Percentiles rank a stretch among this genome's conserved stretches.
Evolutionary conservation across 768 basidiomycete species (phyloP).

Genomic region (Boletus subparvulus): DNA sequence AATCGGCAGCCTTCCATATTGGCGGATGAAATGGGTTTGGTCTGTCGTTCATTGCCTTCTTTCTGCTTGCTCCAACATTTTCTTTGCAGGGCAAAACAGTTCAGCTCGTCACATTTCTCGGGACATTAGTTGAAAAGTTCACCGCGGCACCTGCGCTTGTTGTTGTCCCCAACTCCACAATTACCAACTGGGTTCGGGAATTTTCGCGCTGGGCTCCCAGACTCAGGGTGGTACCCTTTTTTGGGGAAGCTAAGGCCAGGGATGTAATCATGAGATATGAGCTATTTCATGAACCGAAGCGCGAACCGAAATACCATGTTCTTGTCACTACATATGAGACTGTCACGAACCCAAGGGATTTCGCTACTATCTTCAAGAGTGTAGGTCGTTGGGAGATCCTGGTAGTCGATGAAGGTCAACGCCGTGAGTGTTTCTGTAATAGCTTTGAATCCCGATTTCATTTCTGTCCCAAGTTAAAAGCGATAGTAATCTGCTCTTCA

Average conservation of each 20-base stretch:
- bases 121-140: constrained; percentile 54
- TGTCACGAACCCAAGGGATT: constrained; percentile 68
- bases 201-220: constrained; percentile 74
- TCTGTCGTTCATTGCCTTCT: constrained; percentile 31
- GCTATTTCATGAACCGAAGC: constrained; percentile 58
- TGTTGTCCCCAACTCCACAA: constrained; percentile 94
- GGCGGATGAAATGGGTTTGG: constrained; percentile 97
- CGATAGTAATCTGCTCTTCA: constrained; percentile 77
- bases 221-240: constrained; percentile 79
- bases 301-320: constrained; percentile 76
- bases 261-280: constrained; percentile 83
- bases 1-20: constrained; percentile 80
- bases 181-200: constrained; percentile 94
- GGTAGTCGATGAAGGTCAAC: constrained; percentile 91
- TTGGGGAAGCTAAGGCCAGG: constrained; percentile 76
- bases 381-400: constrained; percentile 93
- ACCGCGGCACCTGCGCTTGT: constrained; percentile 78
- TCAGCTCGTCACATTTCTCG: constrained; percentile 85
- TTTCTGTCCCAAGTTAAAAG: constrained; percentile 65
- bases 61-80: constrained; percentile 6
- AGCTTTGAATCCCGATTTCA: constrained; percentile 1
- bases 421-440: constrained; percentile 52
- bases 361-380: constrained; percentile 69
- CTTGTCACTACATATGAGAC: constrained; percentile 92
- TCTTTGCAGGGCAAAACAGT: constrained; percentile 79